Evolutionary conservation across 116 monocot genomes (phyloP).

Genomic region (Zostera marina): DNA sequence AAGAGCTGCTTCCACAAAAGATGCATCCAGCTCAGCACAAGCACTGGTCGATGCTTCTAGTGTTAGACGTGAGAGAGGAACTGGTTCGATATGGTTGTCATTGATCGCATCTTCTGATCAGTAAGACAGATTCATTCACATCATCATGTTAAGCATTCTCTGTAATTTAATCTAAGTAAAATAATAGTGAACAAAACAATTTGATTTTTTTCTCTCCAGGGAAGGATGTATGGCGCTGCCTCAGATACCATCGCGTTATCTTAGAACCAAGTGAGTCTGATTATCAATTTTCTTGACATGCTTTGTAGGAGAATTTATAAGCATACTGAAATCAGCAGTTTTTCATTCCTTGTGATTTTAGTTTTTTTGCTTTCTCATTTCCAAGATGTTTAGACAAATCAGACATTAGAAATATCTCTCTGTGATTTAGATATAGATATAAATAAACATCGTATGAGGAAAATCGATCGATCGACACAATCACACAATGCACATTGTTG

Average conservation of each 20-base stretch:
- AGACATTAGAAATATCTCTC: too few relatives aligned
- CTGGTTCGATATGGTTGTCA: slow-evolving; percentile 68
- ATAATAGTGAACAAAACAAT: background rate
- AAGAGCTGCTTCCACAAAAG: slow-evolving; percentile 20
- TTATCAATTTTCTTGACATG: too few relatives aligned
- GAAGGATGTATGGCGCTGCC: slow-evolving; percentile 36
- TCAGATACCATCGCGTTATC: slow-evolving; percentile 50
- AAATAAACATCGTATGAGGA: too few relatives aligned
- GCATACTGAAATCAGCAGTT: too few relatives aligned
- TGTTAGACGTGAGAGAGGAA: slow-evolving; percentile 30
- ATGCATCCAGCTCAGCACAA: slow-evolving; percentile 25
- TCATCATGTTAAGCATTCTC: background rate
- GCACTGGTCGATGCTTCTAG: slow-evolving; percentile 39
- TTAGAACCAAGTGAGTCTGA: slow-evolving; percentile 74
- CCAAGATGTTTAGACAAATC: too few relatives aligned
- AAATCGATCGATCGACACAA: too few relatives aligned
- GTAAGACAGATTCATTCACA: slow-evolving; percentile 25
- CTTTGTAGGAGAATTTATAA: too few relatives aligned
- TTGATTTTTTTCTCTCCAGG: slow-evolving; percentile 20
- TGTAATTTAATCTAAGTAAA: background rate
- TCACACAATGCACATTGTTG: too few relatives aligned
- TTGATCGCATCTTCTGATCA: slow-evolving; percentile 46
- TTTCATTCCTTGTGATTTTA: too few relatives aligned
- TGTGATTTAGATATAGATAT: too few relatives aligned
- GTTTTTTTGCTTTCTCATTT: too few relatives aligned